phyloP scores from a whole-genome alignment of 2,329 filamentous ascomycete species.

The Colletotrichum sp. region DNA sequence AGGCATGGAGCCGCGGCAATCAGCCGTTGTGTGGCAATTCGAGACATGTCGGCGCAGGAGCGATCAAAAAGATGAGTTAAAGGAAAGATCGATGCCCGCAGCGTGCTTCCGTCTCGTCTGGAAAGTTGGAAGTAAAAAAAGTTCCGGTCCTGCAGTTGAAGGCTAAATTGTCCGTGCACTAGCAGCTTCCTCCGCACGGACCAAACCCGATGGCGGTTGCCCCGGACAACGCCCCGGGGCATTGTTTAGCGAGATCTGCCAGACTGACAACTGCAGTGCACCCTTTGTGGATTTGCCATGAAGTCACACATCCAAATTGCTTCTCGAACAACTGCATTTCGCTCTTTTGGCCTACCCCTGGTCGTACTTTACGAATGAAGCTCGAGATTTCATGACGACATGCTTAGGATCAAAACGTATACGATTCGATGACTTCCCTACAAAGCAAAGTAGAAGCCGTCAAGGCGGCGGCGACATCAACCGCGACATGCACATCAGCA shows the following conservation, averaged over 20 bases:
- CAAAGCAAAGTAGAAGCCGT: slow-evolving; percentile 52
- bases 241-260: slow-evolving; percentile 23
- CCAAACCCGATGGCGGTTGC: slow-evolving; percentile 10
- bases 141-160: background rate
- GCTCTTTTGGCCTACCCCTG: background rate
- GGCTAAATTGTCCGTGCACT: slow-evolving; percentile 2
- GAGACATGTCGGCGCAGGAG: background rate
- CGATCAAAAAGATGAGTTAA: background rate
- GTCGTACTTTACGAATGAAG: background rate
- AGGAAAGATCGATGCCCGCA: background rate
- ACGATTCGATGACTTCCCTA: slow-evolving; percentile 45
- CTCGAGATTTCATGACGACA: slow-evolving; percentile 31
- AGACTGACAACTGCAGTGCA: slow-evolving; percentile 13
- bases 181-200: background rate
- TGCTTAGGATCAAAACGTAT: slow-evolving; percentile 29
- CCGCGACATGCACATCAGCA: slow-evolving; percentile 57
- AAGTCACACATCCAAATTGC: slow-evolving; percentile 9
- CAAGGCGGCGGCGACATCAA: slow-evolving; percentile 58
- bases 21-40: background rate
- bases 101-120: background rate
- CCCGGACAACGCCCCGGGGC: slow-evolving; percentile 15
- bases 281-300: background rate
- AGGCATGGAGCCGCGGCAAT: slow-evolving; percentile 1
- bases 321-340: slow-evolving; percentile 15
- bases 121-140: background rate